These are phyloP conservation scores for Flaveria ramosissima DNA, from an alignment of 129 eudicot genomes.

Conservation along the genomic window DNA sequence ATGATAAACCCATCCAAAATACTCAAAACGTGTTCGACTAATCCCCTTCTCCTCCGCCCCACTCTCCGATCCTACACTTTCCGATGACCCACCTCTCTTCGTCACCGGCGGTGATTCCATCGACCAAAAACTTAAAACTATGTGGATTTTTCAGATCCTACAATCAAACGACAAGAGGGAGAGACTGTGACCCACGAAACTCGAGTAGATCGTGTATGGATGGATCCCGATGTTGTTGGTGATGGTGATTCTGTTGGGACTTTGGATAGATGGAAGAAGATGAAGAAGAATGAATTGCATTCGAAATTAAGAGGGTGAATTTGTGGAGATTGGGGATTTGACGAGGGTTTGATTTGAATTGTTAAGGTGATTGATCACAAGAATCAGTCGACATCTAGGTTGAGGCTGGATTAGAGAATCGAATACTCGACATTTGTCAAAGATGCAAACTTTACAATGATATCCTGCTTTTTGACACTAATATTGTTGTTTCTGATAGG, in stretches of 20 bases:
- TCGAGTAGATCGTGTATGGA: not conserved
- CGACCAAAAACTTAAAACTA: not conserved
- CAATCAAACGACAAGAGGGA: constrained; percentile 16
- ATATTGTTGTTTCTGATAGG: not conserved
- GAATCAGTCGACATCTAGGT: constrained; percentile 5
- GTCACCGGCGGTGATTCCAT: constrained; percentile 45
- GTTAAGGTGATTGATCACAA: not conserved
- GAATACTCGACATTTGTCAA: constrained; percentile 20
- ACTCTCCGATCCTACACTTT: constrained; percentile 54
- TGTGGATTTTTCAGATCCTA: constrained; percentile 16
- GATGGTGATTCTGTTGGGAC: constrained; percentile 21
- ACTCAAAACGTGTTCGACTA: constrained; percentile 52
- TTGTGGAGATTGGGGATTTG: constrained; percentile 15
- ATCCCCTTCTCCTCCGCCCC: constrained; percentile 49
- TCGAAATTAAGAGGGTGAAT: not conserved
- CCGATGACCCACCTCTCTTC: constrained; percentile 55
- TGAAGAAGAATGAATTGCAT: not conserved
- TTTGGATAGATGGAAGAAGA: constrained; percentile 27
- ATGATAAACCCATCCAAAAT: constrained; percentile 91
- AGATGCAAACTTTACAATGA: constrained; percentile 12
- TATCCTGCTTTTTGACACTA: constrained; percentile 18
- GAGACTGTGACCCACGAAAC: not conserved
- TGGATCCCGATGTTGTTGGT: not conserved
- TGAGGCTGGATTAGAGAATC: constrained; percentile 15
- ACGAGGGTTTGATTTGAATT: not conserved